Base-by-base conservation (phyloP, 1,284 basidiomycete genomes). In the Sutorius eximius region DNA sequence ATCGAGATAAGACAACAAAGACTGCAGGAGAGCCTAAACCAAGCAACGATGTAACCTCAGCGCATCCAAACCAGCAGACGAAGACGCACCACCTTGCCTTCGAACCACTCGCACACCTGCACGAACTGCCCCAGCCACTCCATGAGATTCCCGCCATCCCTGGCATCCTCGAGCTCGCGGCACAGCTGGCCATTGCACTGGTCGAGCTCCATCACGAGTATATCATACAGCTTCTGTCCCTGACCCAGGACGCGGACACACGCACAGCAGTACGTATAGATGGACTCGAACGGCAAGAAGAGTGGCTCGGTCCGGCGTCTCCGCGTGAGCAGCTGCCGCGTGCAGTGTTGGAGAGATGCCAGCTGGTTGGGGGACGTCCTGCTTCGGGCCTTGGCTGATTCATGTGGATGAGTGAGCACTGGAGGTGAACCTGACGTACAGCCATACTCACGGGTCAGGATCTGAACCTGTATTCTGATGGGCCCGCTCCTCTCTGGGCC, bases 1-100 rank as follows among this genome's bases (percentile, higher is more conserved):
- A 62, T 89, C 85, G 41, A 89, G 71, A 61, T 84, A 85, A 0
- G 86, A 79, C 53, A 88, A 65, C 22, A 87, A 65, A 0, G 83
- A 84, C 59, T 77, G 71, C 10, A 89, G 61, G 10, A 86, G 68
- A 5, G 69, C 69, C 83, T 87, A 50, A 8, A 57, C 30, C 51
- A 10, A 24, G 16, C 24, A 36, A 29, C 24, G 24, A 16, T 47
- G 15, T 30, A 51, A 7, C 8, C 18, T 8, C 34, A 22, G 20
- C 5, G 11, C 18, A 69, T 30, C 27, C 13, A n/a, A 30, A 46
- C 22, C 13, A 3, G n/a, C 5, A 5, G 45, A 56, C 29, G 5
- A 42, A 29, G 32, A 73, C 86, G 69, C 64, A 87, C 86, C 58
- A 87, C 76, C 62, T 79, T 77, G 33, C 68, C 71, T 62, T 87